phyloP scores from a whole-genome alignment of 1,284 basidiomycete species.

The Farysia itapuensis region DNA sequence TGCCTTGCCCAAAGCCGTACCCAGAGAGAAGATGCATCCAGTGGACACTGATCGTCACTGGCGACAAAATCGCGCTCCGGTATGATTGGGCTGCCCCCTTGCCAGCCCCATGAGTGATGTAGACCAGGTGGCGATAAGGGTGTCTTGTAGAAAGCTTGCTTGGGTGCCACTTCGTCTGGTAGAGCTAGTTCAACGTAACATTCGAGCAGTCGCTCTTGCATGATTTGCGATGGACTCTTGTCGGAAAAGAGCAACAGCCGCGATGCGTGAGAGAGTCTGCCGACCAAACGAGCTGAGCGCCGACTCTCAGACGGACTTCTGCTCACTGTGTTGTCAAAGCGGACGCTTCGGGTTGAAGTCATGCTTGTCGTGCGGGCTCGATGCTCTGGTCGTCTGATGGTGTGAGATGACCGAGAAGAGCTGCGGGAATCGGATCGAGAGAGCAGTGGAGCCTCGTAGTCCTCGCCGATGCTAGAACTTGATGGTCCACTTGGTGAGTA shows the following conservation, averaged over 20 bases:
- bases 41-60: neutral
- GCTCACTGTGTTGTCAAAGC: constrained; percentile 22
- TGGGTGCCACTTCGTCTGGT: too few relatives aligned
- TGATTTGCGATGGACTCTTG: constrained; percentile 24
- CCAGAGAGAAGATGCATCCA: constrained; percentile 5
- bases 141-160: constrained; percentile 10
- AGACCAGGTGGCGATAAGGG: constrained; percentile 19
- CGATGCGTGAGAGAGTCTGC: constrained; percentile 11
- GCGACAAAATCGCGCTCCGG: constrained; percentile 22
- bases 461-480: constrained; percentile 9
- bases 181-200: constrained; percentile 29
- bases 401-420: constrained; percentile 27
- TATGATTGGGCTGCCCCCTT: constrained; percentile 15
- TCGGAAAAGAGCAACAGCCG: constrained; percentile 19
- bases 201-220: constrained; percentile 32
- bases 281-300: constrained; percentile 5
- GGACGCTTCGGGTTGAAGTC: constrained; percentile 28
- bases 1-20: constrained; percentile 14
- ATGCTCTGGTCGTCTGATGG: constrained; percentile 20
- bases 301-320: constrained; percentile 1
- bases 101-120: constrained; percentile 33
- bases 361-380: constrained; percentile 24
- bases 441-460: constrained; percentile 20
- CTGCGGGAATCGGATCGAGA: constrained; percentile 31
- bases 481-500: constrained; percentile 4